Evolutionary conservation across 2,329 filamentous ascomycete species (phyloP).

Genomic region (Dothideomycetes sp.): DNA sequence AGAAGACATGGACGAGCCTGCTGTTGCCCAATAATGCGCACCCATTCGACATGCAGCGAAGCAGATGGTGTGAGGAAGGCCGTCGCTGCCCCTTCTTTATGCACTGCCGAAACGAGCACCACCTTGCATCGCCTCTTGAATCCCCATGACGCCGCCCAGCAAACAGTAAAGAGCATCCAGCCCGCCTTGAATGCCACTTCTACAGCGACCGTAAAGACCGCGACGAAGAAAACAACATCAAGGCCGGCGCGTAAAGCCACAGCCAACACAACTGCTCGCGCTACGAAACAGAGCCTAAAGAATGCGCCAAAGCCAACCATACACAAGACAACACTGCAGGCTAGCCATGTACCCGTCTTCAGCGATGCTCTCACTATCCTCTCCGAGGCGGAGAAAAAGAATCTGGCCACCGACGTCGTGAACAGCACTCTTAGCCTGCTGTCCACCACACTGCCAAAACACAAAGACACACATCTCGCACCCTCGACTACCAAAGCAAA

Average conservation of each 20-base stretch:
- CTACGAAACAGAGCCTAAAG: too few species aligned
- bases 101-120: constrained; percentile 1
- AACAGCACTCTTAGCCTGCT: constrained; percentile 60
- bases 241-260: too few species aligned
- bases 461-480: too few species aligned
- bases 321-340: too few species aligned
- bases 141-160: background rate
- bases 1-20: too few species aligned
- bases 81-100: constrained; percentile 2
- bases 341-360: too few species aligned
- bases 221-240: too few species aligned
- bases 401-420: constrained; percentile 61
- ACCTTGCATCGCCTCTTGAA: constrained; percentile 2
- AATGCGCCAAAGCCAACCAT: too few species aligned
- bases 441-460: constrained; percentile 49
- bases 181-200: background rate
- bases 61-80: constrained; percentile 5
- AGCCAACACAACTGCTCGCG: too few species aligned
- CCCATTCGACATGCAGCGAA: background rate
- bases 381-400: constrained; percentile 49
- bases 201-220: too few species aligned
- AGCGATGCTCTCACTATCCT: constrained; percentile 26
- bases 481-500: too few species aligned
- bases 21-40: constrained; percentile 1
- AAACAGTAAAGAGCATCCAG: background rate